A percentile compares a stretch with the other conserved stretches of the same genome.
Conservation (phyloP, 306 rosid genomes). For the Fragaria vesca region DNA sequence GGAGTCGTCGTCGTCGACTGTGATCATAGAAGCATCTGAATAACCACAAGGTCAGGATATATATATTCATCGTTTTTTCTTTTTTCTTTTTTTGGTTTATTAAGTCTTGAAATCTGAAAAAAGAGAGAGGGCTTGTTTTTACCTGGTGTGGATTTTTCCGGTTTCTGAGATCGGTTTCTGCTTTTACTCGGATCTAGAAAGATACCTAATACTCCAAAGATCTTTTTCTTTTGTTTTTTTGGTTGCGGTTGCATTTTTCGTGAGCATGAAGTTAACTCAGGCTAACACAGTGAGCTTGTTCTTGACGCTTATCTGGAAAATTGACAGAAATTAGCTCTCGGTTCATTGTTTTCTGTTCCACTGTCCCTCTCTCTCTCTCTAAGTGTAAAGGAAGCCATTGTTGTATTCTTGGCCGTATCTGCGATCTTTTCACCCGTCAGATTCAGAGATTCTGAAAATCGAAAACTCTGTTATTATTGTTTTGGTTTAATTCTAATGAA, state of each 20-base stretch:
- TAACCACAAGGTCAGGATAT: background rate
- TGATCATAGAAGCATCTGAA: too few species aligned
- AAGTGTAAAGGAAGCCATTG: constrained; percentile 33
- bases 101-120: constrained; percentile 5
- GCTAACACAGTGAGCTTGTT: constrained; percentile 26
- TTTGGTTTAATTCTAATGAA: background rate
- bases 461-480: background rate
- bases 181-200: constrained; percentile 20
- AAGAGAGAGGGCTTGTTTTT: background rate
- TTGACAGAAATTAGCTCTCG: constrained; percentile 25
- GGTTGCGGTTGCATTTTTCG: constrained; percentile 1
- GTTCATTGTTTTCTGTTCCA: constrained; percentile 46
- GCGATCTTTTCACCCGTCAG: constrained; percentile 11
- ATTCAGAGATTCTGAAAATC: constrained; percentile 1
- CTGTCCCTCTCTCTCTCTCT: constrained; percentile 36
- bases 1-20: too few species aligned
- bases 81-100: background rate
- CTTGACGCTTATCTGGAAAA: constrained; percentile 18
- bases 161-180: background rate
- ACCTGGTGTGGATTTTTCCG: background rate
- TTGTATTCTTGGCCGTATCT: constrained; percentile 15
- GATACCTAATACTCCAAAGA: background rate
- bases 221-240: background rate
- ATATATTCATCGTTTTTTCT: background rate
- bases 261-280: constrained; percentile 5